Evolutionary conservation across 306 rosid genomes (phyloP).

Genomic region (Clitoria ternatea): DNA sequence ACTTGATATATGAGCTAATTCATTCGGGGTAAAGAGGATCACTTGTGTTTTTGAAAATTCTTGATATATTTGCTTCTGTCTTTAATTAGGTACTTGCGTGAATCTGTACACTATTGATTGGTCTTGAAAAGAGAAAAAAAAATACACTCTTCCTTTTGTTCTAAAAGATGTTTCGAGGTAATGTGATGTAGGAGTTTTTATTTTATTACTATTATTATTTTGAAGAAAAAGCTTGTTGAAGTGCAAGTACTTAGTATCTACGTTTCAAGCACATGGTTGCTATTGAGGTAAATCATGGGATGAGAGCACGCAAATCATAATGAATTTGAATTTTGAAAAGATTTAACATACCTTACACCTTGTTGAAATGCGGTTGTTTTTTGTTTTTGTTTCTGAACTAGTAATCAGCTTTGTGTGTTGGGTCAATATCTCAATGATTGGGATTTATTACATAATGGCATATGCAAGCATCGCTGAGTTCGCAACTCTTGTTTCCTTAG

Average conservation of each 20-base stretch:
- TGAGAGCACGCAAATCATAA: neutral
- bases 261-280: neutral
- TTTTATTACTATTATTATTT: neutral
- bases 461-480: neutral
- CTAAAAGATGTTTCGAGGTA: neutral
- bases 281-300: conserved; percentile 5
- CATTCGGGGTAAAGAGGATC: neutral
- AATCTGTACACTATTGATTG: neutral
- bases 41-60: neutral
- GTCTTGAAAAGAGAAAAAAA: neutral
- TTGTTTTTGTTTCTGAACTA: neutral
- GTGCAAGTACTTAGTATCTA: neutral
- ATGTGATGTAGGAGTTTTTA: neutral
- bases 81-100: neutral
- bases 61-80: neutral
- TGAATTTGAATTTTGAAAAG: neutral
- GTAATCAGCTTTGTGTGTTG: neutral
- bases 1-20: neutral
- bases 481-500: neutral
- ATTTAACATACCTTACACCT: neutral
- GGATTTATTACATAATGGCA: neutral
- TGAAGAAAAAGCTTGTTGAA: neutral
- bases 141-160: neutral
- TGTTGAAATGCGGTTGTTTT: neutral
- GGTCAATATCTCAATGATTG: neutral